Evolutionary conservation across 164 flowering plant genomes (phyloP).

Genomic region (Kalanchoe fedtschenkoi): DNA sequence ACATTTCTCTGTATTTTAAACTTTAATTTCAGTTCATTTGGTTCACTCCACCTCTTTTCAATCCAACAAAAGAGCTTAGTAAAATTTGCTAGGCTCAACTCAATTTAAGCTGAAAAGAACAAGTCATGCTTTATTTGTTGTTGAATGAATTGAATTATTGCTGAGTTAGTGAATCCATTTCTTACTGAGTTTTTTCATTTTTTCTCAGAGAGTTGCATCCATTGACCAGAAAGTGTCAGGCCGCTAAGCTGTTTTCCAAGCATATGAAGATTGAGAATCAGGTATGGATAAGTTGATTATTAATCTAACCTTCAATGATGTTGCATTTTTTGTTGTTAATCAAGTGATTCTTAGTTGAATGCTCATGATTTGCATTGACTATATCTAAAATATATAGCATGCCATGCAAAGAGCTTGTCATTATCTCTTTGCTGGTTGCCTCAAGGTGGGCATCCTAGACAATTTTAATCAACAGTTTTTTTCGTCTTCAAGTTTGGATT

Average conservation of each 20-base stretch:
- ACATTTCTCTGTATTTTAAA: no score
- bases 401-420: no score
- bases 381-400: no score
- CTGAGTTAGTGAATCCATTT: neutral
- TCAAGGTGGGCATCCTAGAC: neutral
- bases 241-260: conserved; percentile 86
- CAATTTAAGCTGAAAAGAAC: no score
- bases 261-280: conserved; percentile 92
- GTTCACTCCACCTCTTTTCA: no score
- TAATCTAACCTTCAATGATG: neutral
- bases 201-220: conserved; percentile 50
- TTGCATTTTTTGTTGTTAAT: neutral
- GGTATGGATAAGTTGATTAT: conserved; percentile 23
- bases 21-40: no score
- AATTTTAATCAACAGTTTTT: neutral
- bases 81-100: no score
- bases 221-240: conserved; percentile 65
- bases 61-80: no score
- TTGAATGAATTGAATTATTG: neutral
- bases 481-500: no score
- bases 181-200: neutral
- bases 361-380: no score
- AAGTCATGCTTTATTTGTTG: neutral
- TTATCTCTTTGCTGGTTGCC: no score
- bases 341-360: no score